Conservation (phyloP, 805 yeast genomes). For the Candida methanosorbosa region DNA sequence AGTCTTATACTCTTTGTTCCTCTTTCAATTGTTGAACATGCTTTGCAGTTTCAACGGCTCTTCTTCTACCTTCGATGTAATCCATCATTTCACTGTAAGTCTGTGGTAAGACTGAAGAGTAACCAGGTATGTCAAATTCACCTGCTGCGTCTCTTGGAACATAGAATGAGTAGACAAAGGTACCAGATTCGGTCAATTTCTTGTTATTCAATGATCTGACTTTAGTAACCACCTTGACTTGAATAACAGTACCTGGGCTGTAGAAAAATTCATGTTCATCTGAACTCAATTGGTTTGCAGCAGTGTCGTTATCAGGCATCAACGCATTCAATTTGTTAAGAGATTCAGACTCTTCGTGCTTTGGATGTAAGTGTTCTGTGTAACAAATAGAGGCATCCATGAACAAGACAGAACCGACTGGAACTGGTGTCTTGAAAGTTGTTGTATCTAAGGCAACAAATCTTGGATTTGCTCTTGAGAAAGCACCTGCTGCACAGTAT, state of each 20-base stretch:
- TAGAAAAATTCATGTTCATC: constrained; percentile 52
- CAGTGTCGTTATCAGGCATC: constrained; percentile 41
- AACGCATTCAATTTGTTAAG: constrained; percentile 12
- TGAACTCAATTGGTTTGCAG: constrained; percentile 45
- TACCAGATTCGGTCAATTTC: constrained; percentile 65
- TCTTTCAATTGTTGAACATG: constrained; percentile 41
- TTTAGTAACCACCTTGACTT: constrained; percentile 79
- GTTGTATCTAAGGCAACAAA: constrained; percentile 87
- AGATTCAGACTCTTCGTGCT: constrained; percentile 18
- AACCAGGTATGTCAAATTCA: constrained; percentile 41
- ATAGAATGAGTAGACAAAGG: constrained; percentile 82
- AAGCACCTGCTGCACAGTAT: constrained; percentile 86
- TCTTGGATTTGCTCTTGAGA: constrained; percentile 77
- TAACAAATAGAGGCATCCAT: constrained; percentile 79
- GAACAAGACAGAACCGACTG: constrained; percentile 84
- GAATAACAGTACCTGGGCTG: constrained; percentile 80
- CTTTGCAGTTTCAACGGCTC: constrained; percentile 74
- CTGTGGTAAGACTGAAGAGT: constrained; percentile 73
- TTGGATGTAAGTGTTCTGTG: constrained; percentile 64
- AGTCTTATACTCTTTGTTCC: no score
- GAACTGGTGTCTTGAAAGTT: constrained; percentile 89
- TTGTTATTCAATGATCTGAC: constrained; percentile 55
- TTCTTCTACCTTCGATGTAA: constrained; percentile 82
- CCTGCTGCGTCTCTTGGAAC: constrained; percentile 53
- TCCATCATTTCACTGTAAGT: constrained; percentile 90